Conservation (phyloP, 148 eudicot genomes). For the Amaranthus cruentus region DNA sequence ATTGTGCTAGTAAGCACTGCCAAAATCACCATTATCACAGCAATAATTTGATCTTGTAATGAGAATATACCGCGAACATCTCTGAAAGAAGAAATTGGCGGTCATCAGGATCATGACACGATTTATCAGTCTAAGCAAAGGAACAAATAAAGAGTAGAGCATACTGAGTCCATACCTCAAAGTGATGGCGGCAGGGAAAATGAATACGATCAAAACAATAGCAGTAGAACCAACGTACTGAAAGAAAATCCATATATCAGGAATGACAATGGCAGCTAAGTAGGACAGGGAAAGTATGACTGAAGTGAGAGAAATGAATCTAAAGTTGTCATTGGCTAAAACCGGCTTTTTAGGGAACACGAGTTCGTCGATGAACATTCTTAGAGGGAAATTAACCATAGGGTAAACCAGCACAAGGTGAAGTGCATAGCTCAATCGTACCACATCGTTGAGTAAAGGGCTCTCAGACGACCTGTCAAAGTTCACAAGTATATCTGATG, state of each 20-base stretch:
- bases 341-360: slow-evolving; percentile 53
- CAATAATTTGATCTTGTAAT: too few species aligned
- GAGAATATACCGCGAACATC: too few species aligned
- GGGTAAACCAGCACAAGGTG: slow-evolving; percentile 88
- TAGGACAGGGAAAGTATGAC: slow-evolving; percentile 42
- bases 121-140: too few species aligned
- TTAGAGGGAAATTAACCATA: slow-evolving; percentile 67
- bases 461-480: slow-evolving; percentile 63
- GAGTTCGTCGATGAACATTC: slow-evolving; percentile 64
- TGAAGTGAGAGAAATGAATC: slow-evolving; percentile 56
- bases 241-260: slow-evolving; percentile 84
- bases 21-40: too few species aligned
- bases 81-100: too few species aligned
- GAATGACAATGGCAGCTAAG: slow-evolving; percentile 64
- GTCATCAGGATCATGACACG: too few species aligned
- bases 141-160: too few species aligned
- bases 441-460: slow-evolving; percentile 51
- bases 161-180: slow-evolving; percentile 43
- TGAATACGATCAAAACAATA: slow-evolving; percentile 68
- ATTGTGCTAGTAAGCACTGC: too few species aligned
- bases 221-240: slow-evolving; percentile 90
- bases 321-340: slow-evolving; percentile 38
- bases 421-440: slow-evolving; percentile 80
- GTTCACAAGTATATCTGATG: slow-evolving; percentile 82
- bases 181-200: slow-evolving; percentile 78